Conservation (phyloP, 208 protist genomes). For the Acanthamoeba rhysodes region DNA sequence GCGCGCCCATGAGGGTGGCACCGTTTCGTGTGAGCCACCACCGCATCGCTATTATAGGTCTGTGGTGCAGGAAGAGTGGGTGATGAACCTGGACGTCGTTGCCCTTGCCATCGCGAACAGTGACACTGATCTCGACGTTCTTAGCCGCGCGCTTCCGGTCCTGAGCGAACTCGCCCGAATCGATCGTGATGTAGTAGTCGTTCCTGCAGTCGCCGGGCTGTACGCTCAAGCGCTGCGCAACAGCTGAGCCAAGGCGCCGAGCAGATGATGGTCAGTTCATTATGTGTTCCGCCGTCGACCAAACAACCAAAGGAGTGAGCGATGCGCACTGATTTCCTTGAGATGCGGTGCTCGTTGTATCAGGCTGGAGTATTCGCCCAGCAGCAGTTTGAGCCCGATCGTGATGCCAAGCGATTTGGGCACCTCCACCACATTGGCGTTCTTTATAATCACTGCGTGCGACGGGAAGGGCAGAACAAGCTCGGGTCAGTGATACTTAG, state of each 20-base stretch:
- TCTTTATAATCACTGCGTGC: constrained; percentile 71
- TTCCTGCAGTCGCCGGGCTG: constrained; percentile 71
- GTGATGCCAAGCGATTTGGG: constrained; percentile 79
- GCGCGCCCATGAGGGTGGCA: too few species aligned
- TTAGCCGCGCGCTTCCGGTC: constrained; percentile 80
- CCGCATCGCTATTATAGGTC: too few species aligned
- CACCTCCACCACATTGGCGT: constrained; percentile 67
- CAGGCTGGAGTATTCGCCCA: constrained; percentile 65
- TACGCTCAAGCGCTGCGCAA: constrained; percentile 31
- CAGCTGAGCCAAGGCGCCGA: not conserved
- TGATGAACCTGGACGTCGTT: constrained; percentile 49
- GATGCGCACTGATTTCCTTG: constrained; percentile 38
- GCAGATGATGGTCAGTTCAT: too few species aligned
- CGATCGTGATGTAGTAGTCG: constrained; percentile 79
- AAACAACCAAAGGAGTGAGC: not conserved
- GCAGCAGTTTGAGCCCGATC: constrained; percentile 74
- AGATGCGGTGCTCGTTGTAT: constrained; percentile 53
- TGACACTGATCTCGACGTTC: constrained; percentile 79
- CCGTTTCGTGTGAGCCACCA: not conserved
- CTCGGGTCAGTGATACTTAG: too few species aligned
- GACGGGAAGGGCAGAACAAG: not conserved
- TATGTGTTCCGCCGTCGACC: not conserved
- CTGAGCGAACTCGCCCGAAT: constrained; percentile 78
- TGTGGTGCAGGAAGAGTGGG: not conserved
- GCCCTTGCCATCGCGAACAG: constrained; percentile 71